A percentile compares a stretch with the other conserved stretches of the same genome.
These are phyloP conservation scores for Cytospora paraplurivora DNA, from an alignment of 2,329 filamentous ascomycete species.

Conservation along the genomic window DNA sequence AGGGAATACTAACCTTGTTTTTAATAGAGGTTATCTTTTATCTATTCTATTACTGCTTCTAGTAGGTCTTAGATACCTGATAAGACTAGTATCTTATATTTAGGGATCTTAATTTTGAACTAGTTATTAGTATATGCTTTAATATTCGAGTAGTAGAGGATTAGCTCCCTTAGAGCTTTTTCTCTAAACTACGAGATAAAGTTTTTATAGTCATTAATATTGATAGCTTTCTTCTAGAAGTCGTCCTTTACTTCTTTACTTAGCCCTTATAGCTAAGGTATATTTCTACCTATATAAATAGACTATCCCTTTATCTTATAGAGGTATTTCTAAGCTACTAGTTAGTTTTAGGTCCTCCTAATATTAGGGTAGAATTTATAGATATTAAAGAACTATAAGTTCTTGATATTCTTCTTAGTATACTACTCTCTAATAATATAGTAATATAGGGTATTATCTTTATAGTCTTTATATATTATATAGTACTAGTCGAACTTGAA, in stretches of 20 bases:
- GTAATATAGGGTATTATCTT: too few relatives aligned
- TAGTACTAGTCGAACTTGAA: too few relatives aligned
- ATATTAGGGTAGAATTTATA: not conserved
- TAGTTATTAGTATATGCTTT: not conserved
- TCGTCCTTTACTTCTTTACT: not conserved
- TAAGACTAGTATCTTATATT: not conserved
- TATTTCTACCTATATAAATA: not conserved
- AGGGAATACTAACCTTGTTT: not conserved
- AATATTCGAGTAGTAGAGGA: not conserved
- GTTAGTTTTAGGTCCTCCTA: not conserved
- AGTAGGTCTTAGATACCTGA: not conserved
- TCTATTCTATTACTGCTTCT: not conserved
- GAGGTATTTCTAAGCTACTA: conserved; percentile 4
- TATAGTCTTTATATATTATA: too few relatives aligned
- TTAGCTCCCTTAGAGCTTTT: not conserved
- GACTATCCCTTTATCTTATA: not conserved
- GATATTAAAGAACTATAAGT: not conserved
- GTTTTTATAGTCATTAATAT: not conserved
- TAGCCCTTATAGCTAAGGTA: not conserved
- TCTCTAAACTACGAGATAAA: not conserved
- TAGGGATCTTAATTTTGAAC: not conserved
- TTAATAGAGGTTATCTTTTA: not conserved
- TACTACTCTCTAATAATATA: not conserved
- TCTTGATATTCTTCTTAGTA: not conserved
- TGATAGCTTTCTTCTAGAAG: not conserved